Evolutionary conservation across 352 stramenopile genomes (phyloP).

Genomic region (Globisporangium megalacanthum): DNA sequence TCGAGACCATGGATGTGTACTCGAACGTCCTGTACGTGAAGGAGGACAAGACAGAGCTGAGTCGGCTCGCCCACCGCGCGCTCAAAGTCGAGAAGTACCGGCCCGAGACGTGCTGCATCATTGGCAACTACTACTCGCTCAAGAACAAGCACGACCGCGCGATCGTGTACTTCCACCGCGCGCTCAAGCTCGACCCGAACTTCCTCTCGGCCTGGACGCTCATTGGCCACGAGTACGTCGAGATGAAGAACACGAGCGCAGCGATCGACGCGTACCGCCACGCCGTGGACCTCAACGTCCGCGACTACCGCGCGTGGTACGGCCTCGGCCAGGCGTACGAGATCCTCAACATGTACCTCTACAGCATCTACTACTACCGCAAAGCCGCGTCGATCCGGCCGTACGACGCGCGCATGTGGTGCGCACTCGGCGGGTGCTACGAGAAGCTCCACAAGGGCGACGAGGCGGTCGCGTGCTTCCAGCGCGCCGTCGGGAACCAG

Average conservation of each 20-base stretch:
- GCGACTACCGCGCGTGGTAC: conserved; percentile 98
- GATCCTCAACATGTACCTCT: conserved; percentile 97
- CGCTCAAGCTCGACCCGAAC: conserved; percentile 92
- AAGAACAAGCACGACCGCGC: conserved; percentile 95
- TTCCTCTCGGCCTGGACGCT: conserved; percentile 97
- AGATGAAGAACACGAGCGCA: conserved; percentile 97
- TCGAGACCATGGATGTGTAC: conserved; percentile 84
- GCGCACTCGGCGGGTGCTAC: conserved; percentile 87
- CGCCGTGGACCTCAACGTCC: conserved; percentile 88
- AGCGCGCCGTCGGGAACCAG: conserved; percentile 68
- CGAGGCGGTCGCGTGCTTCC: conserved; percentile 71
- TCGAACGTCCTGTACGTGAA: conserved; percentile 87
- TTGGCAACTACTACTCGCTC: conserved; percentile 89
- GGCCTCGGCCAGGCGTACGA: conserved; percentile 98
- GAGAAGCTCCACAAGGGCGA: conserved; percentile 69
- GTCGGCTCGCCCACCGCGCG: conserved; percentile 87
- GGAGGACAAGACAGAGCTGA: conserved; percentile 83
- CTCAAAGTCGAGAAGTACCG: conserved; percentile 95
- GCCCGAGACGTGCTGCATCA: conserved; percentile 97
- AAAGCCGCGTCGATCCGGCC: conserved; percentile 94
- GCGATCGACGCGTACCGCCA: conserved; percentile 96
- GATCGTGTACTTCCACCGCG: conserved; percentile 96
- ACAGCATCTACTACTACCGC: conserved; percentile 98
- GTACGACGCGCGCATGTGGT: conserved; percentile 98
- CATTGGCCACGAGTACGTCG: conserved; percentile 98